phyloP scores from a whole-genome alignment of 192 early-diverging fungal genomes.

The Coemansia sp. region DNA sequence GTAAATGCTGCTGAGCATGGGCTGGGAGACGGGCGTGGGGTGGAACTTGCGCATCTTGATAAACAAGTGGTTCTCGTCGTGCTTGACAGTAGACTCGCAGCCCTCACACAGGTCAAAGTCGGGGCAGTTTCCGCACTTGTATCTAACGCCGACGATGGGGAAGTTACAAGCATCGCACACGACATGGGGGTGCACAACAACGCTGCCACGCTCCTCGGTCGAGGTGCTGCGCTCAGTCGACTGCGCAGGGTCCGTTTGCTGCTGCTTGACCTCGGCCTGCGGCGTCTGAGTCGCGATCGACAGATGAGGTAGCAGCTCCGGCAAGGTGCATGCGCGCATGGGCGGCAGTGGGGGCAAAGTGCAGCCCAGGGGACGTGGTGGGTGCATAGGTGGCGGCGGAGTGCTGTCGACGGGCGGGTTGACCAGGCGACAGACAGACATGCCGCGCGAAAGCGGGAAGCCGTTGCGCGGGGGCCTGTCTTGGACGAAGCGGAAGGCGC shows the following conservation, averaged over 20 bases:
- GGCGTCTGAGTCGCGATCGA: neutral
- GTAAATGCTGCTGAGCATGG: constrained; percentile 31
- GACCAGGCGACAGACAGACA: constrained; percentile 14
- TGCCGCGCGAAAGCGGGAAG: constrained; percentile 4
- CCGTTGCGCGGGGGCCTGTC: constrained; percentile 4
- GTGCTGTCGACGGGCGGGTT: constrained; percentile 12
- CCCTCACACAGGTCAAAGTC: constrained; percentile 93
- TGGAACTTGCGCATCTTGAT: constrained; percentile 73
- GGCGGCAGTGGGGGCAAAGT: neutral
- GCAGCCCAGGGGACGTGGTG: neutral
- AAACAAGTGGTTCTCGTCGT: constrained; percentile 81
- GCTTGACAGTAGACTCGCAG: constrained; percentile 74
- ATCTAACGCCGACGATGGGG: constrained; percentile 83
- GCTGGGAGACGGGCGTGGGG: constrained; percentile 11
- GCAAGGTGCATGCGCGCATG: constrained; percentile 7
- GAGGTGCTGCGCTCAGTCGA: constrained; percentile 17
- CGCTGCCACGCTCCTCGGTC: neutral
- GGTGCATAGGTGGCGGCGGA: neutral
- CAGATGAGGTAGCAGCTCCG: constrained; percentile 2
- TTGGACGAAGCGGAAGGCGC: neutral
- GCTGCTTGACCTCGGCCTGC: constrained; percentile 4
- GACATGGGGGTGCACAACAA: constrained; percentile 28
- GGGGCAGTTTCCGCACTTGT: constrained; percentile 93
- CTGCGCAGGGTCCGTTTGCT: constrained; percentile 10
- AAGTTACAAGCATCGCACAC: constrained; percentile 55